phyloP scores from a whole-genome alignment of 1,284 basidiomycete species.

The Moniliophthora roreri region DNA sequence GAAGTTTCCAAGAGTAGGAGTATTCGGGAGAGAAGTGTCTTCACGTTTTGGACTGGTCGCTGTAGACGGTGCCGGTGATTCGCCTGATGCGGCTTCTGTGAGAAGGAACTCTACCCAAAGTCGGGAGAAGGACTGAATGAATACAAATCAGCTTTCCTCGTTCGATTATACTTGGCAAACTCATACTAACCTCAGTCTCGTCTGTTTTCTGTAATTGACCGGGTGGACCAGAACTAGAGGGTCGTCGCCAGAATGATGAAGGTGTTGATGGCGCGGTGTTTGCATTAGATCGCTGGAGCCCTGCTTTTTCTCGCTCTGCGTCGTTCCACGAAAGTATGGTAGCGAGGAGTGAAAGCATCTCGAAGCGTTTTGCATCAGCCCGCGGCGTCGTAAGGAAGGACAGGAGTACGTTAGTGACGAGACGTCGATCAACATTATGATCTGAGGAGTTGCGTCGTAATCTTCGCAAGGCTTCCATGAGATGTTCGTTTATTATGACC shows the following conservation, averaged over 20 bases:
- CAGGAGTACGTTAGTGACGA: conserved; percentile 95
- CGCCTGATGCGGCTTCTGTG: conserved; percentile 77
- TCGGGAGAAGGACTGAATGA: conserved; percentile 84
- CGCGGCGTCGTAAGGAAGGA: conserved; percentile 90
- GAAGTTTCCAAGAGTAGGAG: conserved; percentile 42
- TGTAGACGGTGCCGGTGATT: conserved; percentile 34
- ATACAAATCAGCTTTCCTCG: background rate
- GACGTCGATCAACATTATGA: conserved; percentile 87
- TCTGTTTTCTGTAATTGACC: conserved; percentile 71
- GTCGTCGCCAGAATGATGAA: conserved; percentile 55
- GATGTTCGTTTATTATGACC: conserved; percentile 95
- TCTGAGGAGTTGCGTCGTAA: conserved; percentile 85
- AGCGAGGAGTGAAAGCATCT: conserved; percentile 89
- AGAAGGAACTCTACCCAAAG: conserved; percentile 96
- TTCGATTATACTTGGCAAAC: conserved; percentile 15
- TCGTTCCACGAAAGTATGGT: conserved; percentile 92
- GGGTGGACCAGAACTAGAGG: conserved; percentile 40
- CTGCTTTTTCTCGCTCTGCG: conserved; percentile 87
- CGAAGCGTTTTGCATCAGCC: conserved; percentile 92
- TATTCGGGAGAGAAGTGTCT: conserved; percentile 49
- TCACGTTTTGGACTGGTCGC: conserved; percentile 31
- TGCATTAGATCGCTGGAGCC: conserved; percentile 65
- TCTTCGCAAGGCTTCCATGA: conserved; percentile 95
- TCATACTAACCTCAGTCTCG: conserved; percentile 76
- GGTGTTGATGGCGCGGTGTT: conserved; percentile 23